Conservation (phyloP, 306 rosid species). For the Quercus ilex region DNA sequence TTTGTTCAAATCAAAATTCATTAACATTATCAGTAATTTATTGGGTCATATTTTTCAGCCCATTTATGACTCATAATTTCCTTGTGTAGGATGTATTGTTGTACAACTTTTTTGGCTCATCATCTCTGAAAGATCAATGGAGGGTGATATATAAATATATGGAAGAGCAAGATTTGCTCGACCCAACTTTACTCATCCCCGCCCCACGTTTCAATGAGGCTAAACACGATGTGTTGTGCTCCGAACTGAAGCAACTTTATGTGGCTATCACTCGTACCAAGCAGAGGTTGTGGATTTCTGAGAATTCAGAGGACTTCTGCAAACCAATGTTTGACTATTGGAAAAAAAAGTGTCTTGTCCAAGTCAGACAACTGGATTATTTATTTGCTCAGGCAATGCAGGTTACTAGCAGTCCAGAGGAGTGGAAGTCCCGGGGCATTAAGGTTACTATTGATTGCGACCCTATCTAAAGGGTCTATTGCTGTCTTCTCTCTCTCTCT, state of each 20-base stretch:
- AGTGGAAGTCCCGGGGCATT: slow-evolving; percentile 71
- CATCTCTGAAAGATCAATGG: slow-evolving; percentile 60
- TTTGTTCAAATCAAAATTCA: background rate
- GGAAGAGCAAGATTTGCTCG: slow-evolving; percentile 56
- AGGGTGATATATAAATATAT: slow-evolving; percentile 64
- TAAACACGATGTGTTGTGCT: slow-evolving; percentile 60
- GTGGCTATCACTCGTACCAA: slow-evolving; percentile 75
- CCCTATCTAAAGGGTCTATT: background rate
- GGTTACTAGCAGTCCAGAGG: slow-evolving; percentile 68
- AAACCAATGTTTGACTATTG: slow-evolving; percentile 70
- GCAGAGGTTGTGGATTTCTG: slow-evolving; percentile 75
- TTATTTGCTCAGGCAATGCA: slow-evolving; percentile 71
- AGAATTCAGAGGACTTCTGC: slow-evolving; percentile 32
- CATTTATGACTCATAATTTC: background rate
- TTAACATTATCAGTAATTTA: background rate
- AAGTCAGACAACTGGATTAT: slow-evolving; percentile 50
- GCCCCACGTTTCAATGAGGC: slow-evolving; percentile 42
- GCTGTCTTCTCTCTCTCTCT: background rate
- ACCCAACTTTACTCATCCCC: slow-evolving; percentile 5
- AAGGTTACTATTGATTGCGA: slow-evolving; percentile 38
- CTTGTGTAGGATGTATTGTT: slow-evolving; percentile 61
- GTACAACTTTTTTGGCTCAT: slow-evolving; percentile 68
- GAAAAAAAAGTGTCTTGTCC: slow-evolving; percentile 60
- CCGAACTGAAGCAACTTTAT: slow-evolving; percentile 67
- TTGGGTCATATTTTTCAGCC: background rate